These are phyloP conservation scores for Kodamaea anthophila DNA, from an alignment of 1,139 yeast genomes.

Conservation along the genomic window DNA sequence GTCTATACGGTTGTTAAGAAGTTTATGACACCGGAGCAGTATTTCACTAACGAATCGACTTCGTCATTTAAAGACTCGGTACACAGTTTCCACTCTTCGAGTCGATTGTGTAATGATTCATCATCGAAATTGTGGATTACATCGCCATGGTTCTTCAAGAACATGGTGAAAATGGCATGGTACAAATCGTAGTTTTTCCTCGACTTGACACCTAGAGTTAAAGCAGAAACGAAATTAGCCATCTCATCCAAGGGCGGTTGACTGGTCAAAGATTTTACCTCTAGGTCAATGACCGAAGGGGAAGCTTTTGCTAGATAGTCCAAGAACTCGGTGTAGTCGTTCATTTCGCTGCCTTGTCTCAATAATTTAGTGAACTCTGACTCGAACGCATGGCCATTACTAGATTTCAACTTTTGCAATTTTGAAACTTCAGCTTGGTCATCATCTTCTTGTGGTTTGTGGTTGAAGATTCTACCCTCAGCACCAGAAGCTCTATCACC, in stretches of 20 bases:
- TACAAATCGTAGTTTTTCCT: conserved; percentile 63
- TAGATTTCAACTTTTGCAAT: conserved; percentile 22
- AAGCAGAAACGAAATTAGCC: conserved; percentile 56
- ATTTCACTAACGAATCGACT: conserved; percentile 68
- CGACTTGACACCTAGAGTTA: conserved; percentile 51
- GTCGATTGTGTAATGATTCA: conserved; percentile 35
- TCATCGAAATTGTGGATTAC: conserved; percentile 48
- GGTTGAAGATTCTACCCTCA: conserved; percentile 32
- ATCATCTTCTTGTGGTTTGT: conserved; percentile 10
- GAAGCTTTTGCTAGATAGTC: conserved; percentile 53
- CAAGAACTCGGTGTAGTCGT: conserved; percentile 48
- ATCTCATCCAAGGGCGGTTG: conserved; percentile 63
- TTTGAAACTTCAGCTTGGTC: conserved; percentile 18
- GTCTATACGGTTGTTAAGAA: conserved; percentile 9
- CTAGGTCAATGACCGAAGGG: conserved; percentile 79
- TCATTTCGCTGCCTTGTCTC: conserved; percentile 40
- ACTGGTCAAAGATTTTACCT: conserved; percentile 71
- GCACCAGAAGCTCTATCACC: conserved; percentile 67
- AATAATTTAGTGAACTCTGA: conserved; percentile 67
- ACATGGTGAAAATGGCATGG: conserved; percentile 73
- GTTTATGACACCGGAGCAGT: conserved; percentile 75
- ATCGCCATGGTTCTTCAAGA: conserved; percentile 79
- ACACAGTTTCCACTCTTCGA: conserved; percentile 44
- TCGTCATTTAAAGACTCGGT: conserved; percentile 40
- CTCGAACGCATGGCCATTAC: conserved; percentile 45